Base-by-base conservation (phyloP, 306 rosid genomes). In the Quercus berberidifolia region DNA sequence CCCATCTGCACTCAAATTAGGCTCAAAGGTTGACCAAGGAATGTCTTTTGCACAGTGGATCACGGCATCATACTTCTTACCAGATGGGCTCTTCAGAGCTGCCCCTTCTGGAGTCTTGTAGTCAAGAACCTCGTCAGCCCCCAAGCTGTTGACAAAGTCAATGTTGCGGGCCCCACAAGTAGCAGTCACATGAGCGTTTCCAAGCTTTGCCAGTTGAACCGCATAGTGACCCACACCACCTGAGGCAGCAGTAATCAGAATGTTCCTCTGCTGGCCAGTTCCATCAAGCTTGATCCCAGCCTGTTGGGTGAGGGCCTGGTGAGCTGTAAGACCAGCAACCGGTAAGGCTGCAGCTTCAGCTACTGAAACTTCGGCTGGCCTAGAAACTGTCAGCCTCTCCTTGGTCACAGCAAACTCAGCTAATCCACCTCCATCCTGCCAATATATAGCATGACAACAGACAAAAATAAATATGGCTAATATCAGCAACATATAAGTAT, bases 141-240 rank as follows among this genome's bases (percentile, higher is more conserved):
- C 98, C 76, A 92, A 81, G 70, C 88, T 85, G 79, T 83, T 88
- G 79, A 94, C 85, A 0, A 93, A 55, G 15, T 93, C 77, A 1
- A 90, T 70, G 87, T 93, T 93, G 77, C 97, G 92, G 13, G 89
- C 87, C 33, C 98, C 95, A 35, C 98, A 93, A 0, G 98, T 93
- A 64, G 90, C 91, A 0, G 97, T 93, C 30, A 93, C 94, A 23
- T 91, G 94, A 17, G 93, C 77, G 81, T 94, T 94, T 58, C 91
- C 94, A 2, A 94, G 89, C 88, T 94, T 94, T 35, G 98, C 94
- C 18, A 94, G 74, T 80, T 94, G 98, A 77, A 92, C 89, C 6
- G 91, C 97, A 51, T 89, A 92, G 30, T 87, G 96, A 7, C 96
- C 98, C 33, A 93, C 95, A 57, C 98, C 98, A 10, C 98, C 97